These are phyloP conservation scores for Trametes villosa DNA, from an alignment of 768 basidiomycete species.

Conservation along the genomic window DNA sequence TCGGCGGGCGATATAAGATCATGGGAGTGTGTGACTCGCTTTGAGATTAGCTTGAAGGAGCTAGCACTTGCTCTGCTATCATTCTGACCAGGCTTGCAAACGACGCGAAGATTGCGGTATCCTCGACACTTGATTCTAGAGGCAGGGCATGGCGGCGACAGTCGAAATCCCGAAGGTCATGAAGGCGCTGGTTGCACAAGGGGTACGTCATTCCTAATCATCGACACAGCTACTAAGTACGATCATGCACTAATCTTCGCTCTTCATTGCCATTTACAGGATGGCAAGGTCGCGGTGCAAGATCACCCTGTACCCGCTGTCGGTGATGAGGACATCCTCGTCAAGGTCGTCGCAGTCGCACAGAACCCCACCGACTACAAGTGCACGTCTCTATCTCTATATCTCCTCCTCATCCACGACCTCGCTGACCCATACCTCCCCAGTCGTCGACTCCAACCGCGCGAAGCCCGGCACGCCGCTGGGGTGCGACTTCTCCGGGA, in stretches of 20 bases:
- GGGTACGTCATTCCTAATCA: constrained; percentile 1
- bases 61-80: no score
- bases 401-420: no score
- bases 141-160: background rate
- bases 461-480: constrained; percentile 21
- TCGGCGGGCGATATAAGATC: no score
- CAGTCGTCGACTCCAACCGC: constrained; percentile 15
- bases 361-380: constrained; percentile 29
- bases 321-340: constrained; percentile 25
- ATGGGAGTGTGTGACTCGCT: no score
- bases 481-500: constrained; percentile 35
- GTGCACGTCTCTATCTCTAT: background rate
- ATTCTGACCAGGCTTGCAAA: background rate
- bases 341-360: constrained; percentile 22
- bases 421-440: background rate
- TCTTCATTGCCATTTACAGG: background rate
- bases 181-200: constrained; percentile 29
- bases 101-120: no score
- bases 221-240: no score
- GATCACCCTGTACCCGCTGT: constrained; percentile 22
- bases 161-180: constrained; percentile 24
- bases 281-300: constrained; percentile 12
- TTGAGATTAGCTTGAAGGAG: no score
- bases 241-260: background rate
- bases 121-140: background rate